Base-by-base conservation (phyloP, 768 basidiomycete genomes). In the Lactarius quietus region DNA sequence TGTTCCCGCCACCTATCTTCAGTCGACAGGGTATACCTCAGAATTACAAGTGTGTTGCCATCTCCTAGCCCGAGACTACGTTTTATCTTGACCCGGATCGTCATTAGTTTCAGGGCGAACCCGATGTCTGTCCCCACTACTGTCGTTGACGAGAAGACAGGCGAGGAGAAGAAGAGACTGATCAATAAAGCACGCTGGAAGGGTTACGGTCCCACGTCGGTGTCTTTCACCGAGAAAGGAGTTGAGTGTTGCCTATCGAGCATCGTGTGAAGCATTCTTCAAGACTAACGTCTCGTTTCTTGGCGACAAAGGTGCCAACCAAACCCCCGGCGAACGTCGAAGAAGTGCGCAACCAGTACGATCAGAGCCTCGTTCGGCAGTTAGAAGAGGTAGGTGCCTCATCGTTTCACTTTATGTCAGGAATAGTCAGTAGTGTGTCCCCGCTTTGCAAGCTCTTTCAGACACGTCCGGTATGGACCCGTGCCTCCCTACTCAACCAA, bases 1-100 rank as follows among this genome's bases (percentile, higher is more conserved):
- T 93, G 14, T 86, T 95, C 68, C 94, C 96, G 33, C 91, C 95
- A 0, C 95, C 96, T 9, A 76, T 95, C 55, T 98, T 98, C 77
- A 90, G 89, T 70, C 83, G 93, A 38, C 89, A 93, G 69, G 82
- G 78, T 0, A 83, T 95, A 45, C 86, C 93, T 28, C 88, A 91
- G 67, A 84, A 83, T 55, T 97, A 95, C 80, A 88, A 87, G 93
- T 93, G 80, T 74, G 31, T 48, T 33, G 18, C 59, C 31, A 20
- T 29, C 26, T 8, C n/a, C 4, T n/a, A 8, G 18, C 3, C 57
- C 7, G 38, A 9, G 5, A 9, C 31, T n/a, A 18, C 31, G 7
- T 18, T 39, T 56, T 8, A 23, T 36, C 33, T 20, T 36, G 10
- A 51, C 23, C 52, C 23, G 39, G 35, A 9, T 39, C 17, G 56